Conservation (phyloP, 2,329 filamentous ascomycete species). For the Leptographium wingfieldii region DNA sequence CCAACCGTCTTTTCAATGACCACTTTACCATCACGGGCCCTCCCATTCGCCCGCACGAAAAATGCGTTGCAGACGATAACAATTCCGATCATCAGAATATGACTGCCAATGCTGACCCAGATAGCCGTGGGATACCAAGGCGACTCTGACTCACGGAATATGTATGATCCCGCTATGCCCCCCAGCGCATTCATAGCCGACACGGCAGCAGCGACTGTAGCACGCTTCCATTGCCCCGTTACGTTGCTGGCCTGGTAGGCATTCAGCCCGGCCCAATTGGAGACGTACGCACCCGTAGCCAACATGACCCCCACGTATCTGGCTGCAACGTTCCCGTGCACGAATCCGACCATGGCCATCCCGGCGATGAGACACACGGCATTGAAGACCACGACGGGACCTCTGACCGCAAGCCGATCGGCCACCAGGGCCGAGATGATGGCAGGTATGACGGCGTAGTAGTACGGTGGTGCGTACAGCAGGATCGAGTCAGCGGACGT, state of each 20-base stretch:
- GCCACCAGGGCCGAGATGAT: slow-evolving; percentile 46
- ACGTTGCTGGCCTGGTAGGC: slow-evolving; percentile 81
- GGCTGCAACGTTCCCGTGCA: slow-evolving; percentile 22
- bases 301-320: slow-evolving; percentile 67
- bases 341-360: slow-evolving; percentile 58
- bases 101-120: background rate
- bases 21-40: background rate
- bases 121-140: background rate
- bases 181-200: slow-evolving; percentile 67
- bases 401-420: slow-evolving; percentile 53
- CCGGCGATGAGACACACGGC: slow-evolving; percentile 42
- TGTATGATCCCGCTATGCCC: slow-evolving; percentile 60
- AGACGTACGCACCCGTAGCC: slow-evolving; percentile 59
- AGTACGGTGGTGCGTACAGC: slow-evolving; percentile 57
- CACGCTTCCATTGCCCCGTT: slow-evolving; percentile 76
- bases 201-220: slow-evolving; percentile 61
- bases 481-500: slow-evolving; percentile 51
- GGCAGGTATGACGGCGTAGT: slow-evolving; percentile 51
- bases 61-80: background rate
- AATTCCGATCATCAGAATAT: background rate
- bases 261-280: slow-evolving; percentile 62
- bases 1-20: background rate
- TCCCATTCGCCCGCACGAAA: background rate
- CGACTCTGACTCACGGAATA: slow-evolving; percentile 41
- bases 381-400: slow-evolving; percentile 52